Evolutionary conservation across 2,329 filamentous ascomycete genomes (phyloP).

Genomic region (Chlorencoelia australis): DNA sequence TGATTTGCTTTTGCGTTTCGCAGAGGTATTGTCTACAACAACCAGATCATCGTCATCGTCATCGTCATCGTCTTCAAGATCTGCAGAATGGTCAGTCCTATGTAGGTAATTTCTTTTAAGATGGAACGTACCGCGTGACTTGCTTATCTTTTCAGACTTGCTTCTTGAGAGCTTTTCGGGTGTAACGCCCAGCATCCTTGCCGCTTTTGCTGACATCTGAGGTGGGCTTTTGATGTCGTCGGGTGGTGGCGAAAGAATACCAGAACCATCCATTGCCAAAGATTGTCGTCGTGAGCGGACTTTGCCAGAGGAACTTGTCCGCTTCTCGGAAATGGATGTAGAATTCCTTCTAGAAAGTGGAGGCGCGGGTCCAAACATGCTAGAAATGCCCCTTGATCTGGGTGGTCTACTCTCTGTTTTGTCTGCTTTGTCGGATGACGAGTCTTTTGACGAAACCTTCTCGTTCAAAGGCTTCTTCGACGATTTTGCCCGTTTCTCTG

Average conservation of each 20-base stretch:
- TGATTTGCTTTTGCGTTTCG: slow-evolving; percentile 34
- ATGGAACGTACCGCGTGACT: slow-evolving; percentile 29
- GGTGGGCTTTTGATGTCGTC: slow-evolving; percentile 44
- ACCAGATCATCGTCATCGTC: slow-evolving; percentile 44
- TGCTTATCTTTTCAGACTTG: slow-evolving; percentile 39
- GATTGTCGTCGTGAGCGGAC: slow-evolving; percentile 59
- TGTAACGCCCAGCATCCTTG: slow-evolving; percentile 60
- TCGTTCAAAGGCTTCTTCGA: slow-evolving; percentile 49
- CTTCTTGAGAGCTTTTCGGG: slow-evolving; percentile 37
- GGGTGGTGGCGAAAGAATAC: slow-evolving; percentile 61
- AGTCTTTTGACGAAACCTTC: slow-evolving; percentile 54
- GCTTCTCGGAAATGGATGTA: slow-evolving; percentile 57
- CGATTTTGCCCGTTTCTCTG: slow-evolving; percentile 28
- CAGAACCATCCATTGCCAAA: slow-evolving; percentile 47
- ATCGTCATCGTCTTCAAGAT: slow-evolving; percentile 35
- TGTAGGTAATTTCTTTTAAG: slow-evolving; percentile 1
- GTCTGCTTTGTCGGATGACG: slow-evolving; percentile 49
- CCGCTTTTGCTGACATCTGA: slow-evolving; percentile 64
- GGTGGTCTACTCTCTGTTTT: slow-evolving; percentile 33
- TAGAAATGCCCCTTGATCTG: slow-evolving; percentile 40
- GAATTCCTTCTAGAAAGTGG: slow-evolving; percentile 60
- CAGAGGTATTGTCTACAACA: slow-evolving; percentile 33
- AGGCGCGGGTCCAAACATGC: slow-evolving; percentile 59
- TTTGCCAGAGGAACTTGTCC: slow-evolving; percentile 43
- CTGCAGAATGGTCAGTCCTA: slow-evolving; percentile 16